Percentiles rank a stretch among this genome's conserved stretches.
These are phyloP conservation scores for Sphaerobolus stellatus DNA, from an alignment of 1,284 basidiomycete species.

Conservation along the genomic window DNA sequence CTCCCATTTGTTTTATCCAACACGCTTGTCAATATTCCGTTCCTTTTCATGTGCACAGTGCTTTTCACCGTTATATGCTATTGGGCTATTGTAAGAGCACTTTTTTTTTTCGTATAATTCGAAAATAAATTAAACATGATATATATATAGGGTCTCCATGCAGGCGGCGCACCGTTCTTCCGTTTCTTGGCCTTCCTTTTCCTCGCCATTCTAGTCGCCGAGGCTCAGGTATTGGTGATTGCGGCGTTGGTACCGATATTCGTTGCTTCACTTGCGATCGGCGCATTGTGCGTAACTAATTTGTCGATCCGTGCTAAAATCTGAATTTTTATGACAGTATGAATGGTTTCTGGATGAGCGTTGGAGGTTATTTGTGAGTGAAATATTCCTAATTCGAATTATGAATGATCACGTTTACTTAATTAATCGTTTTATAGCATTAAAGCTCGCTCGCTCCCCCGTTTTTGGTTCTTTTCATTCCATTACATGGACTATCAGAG, in stretches of 20 bases:
- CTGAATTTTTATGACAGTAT: conserved; percentile 18
- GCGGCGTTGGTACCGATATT: conserved; percentile 57
- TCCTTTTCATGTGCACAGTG: conserved; percentile 53
- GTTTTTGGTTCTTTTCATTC: conserved; percentile 59
- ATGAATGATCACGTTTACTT: neutral
- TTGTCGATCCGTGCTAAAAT: neutral
- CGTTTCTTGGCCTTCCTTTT: conserved; percentile 55
- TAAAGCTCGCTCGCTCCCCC: conserved; percentile 50
- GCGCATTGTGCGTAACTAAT: conserved; percentile 36
- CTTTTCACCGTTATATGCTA: conserved; percentile 45
- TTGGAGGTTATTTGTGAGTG: conserved; percentile 15
- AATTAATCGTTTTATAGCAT: conserved; percentile 39
- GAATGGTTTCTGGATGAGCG: conserved; percentile 65
- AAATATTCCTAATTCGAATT: neutral
- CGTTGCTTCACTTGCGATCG: conserved; percentile 58
- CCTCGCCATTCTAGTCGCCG: conserved; percentile 56
- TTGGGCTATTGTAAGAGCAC: conserved; percentile 39
- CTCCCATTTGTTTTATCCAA: conserved; percentile 48
- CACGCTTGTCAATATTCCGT: conserved; percentile 59
- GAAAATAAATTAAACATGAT: no score
- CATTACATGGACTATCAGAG: conserved; percentile 52
- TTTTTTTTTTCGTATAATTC: no score
- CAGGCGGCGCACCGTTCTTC: conserved; percentile 51
- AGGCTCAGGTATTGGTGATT: conserved; percentile 54
- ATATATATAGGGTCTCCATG: conserved; percentile 38